A percentile compares a stretch with the other conserved stretches of the same genome.
These are phyloP conservation scores for Salix brachista DNA, from an alignment of 345 rosid genomes.

Conservation along the genomic window DNA sequence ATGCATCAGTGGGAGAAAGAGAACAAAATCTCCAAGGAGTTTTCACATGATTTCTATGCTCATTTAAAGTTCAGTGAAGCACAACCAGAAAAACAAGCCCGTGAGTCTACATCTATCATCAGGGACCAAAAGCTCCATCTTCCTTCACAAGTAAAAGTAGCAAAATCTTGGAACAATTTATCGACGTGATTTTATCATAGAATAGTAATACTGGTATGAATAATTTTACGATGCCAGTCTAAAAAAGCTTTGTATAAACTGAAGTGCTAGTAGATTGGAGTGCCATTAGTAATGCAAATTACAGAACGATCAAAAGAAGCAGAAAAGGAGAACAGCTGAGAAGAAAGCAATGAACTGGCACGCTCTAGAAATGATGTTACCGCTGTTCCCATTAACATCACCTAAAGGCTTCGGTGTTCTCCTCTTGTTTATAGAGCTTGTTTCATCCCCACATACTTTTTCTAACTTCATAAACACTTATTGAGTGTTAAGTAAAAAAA, in stretches of 20 bases:
- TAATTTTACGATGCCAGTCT: not conserved
- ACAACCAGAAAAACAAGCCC: too few relatives aligned
- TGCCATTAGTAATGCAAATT: not conserved
- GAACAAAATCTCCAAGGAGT: not conserved
- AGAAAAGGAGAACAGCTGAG: not conserved
- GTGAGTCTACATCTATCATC: not conserved
- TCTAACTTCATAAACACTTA: not conserved
- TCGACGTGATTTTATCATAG: not conserved
- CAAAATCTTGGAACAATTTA: not conserved
- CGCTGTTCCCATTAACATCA: not conserved
- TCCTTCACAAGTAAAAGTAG: not conserved
- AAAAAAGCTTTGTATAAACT: not conserved
- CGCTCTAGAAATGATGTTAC: not conserved
- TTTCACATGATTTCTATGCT: not conserved
- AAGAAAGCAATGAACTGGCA: not conserved
- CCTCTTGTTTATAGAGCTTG: not conserved
- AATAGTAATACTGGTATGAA: not conserved
- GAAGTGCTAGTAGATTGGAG: not conserved
- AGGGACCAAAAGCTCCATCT: not conserved
- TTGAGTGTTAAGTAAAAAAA: not conserved
- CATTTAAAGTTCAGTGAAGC: too few relatives aligned
- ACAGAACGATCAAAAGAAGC: not conserved
- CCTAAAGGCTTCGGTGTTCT: not conserved
- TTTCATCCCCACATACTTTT: too few relatives aligned
- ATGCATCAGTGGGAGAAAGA: not conserved